Base-by-base conservation (phyloP, 306 rosid species). In the Quercus suber region DNA sequence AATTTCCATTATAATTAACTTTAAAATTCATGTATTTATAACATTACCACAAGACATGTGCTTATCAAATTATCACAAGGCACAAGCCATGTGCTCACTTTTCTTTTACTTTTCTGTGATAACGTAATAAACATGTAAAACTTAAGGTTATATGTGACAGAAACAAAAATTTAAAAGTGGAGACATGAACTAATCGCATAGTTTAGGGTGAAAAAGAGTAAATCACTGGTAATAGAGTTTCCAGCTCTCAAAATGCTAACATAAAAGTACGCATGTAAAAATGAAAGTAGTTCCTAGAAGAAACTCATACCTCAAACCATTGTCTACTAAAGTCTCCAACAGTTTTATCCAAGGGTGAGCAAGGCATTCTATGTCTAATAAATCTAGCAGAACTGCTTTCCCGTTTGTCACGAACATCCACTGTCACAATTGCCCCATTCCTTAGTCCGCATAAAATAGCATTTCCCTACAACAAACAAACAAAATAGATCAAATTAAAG, bases 361-460 rank as follows among this genome's bases (percentile, higher is more conserved):
- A 58, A 35, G 88, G 82, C 67, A 88, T 87, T 76, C 85, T 80
- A 60, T 86, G 94, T 68, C 81, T 82, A 71, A 71, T 74, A 67
- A 77, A 87, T 83, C 91, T 86, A 45, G 67, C 63, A 5, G 88
- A 86, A 82, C 80, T 70, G 28, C 78, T 78, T 30, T 65, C 90
- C 69, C 65, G 84, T 84, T 80, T 91, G 82, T 87, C 88, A 82
- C 99, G 97, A 78, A 77, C 80, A 84, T 94, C 99, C 79, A 88
- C 84, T 5, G 91, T 80, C 76, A 92, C 84, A 82, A 92, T 87
- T 57, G 94, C 89, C 83, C 99, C 99, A 85, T 94, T 91, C 91
- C 99, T 88, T 65, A 94, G 93, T 75, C 99, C 99, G 55, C 99
- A 94, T 78, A 94, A 82, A 68, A 92, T 64, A 73, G 83, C 88